These are phyloP conservation scores for Cephalotrichum gorgonifer DNA, from an alignment of 2,329 filamentous ascomycete genomes.

Conservation along the genomic window DNA sequence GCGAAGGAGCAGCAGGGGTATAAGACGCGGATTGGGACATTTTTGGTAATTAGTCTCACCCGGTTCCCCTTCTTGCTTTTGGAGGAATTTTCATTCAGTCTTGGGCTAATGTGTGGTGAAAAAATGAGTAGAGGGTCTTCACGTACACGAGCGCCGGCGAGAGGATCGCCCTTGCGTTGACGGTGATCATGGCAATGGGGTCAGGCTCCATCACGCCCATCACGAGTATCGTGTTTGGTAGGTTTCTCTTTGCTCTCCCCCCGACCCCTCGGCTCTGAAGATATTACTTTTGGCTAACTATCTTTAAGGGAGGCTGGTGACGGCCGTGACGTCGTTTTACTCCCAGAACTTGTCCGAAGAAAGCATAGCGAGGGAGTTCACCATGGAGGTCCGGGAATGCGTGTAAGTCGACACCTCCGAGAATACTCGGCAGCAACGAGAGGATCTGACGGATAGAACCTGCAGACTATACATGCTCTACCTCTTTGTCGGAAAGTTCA, in stretches of 20 bases:
- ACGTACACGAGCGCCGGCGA: slow-evolving; percentile 4
- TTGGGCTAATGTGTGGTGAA: no score
- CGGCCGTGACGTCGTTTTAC: slow-evolving; percentile 16
- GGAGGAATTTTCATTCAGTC: not conserved
- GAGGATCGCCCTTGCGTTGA: slow-evolving; percentile 3
- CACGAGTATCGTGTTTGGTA: slow-evolving; percentile 23
- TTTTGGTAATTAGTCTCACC: not conserved
- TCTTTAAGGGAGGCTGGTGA: slow-evolving; percentile 15
- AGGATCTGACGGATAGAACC: no score
- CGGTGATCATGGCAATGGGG: slow-evolving; percentile 6
- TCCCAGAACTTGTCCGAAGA: slow-evolving; percentile 8
- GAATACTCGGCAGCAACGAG: not conserved
- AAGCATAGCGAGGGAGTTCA: slow-evolving; percentile 6
- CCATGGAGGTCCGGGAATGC: slow-evolving; percentile 9
- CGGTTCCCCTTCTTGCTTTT: not conserved
- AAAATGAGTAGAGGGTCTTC: slow-evolving; percentile 5
- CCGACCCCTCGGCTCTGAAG: not conserved
- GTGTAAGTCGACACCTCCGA: slow-evolving; percentile 8
- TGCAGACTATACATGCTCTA: slow-evolving; percentile 22
- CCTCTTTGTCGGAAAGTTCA: slow-evolving; percentile 21
- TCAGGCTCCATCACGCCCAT: slow-evolving; percentile 17
- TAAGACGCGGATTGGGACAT: slow-evolving; percentile 1
- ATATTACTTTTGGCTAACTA: not conserved
- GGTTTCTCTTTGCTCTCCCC: no score
- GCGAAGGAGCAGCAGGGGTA: not conserved